phyloP scores from a whole-genome alignment of 768 basidiomycete species.

The Russula abietina region DNA sequence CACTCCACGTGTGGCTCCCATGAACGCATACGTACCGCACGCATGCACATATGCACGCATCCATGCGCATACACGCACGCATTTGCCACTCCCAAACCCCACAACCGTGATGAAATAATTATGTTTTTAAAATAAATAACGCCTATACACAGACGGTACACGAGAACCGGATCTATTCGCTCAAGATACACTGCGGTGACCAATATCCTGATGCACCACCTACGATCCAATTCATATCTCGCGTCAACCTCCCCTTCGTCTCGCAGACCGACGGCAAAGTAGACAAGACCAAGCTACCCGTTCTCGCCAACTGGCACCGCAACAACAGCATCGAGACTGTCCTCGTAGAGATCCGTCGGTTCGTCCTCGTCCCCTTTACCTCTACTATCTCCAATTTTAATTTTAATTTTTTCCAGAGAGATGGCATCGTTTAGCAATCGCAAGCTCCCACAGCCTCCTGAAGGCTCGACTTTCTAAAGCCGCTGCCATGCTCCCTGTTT shows the following conservation, averaged over 20 bases:
- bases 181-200: slow-evolving; percentile 81
- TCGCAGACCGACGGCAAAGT: slow-evolving; percentile 68
- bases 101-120: neutral
- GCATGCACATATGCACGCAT: slow-evolving; percentile 1
- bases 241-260: slow-evolving; percentile 93
- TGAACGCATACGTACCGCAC: neutral
- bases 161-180: slow-evolving; percentile 97
- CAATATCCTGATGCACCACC: slow-evolving; percentile 76
- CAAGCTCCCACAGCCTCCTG: slow-evolving; percentile 92
- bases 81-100: neutral
- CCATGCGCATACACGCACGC: slow-evolving; percentile 14
- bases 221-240: slow-evolving; percentile 75
- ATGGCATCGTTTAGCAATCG: slow-evolving; percentile 91
- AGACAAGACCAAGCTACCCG: slow-evolving; percentile 61
- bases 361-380: slow-evolving; percentile 26
- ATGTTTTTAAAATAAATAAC: neutral
- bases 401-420: slow-evolving; percentile 49
- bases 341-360: slow-evolving; percentile 92
- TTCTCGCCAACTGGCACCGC: slow-evolving; percentile 70
- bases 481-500: neutral
- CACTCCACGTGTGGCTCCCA: neutral
- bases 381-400: no score
- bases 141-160: slow-evolving; percentile 68
- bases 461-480: slow-evolving; percentile 64
- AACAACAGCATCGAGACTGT: slow-evolving; percentile 80